A percentile compares a stretch with the other conserved stretches of the same genome.
Evolutionary conservation across 1,284 basidiomycete genomes (phyloP).

Genomic region (Apiotrichum domesticum): DNA sequence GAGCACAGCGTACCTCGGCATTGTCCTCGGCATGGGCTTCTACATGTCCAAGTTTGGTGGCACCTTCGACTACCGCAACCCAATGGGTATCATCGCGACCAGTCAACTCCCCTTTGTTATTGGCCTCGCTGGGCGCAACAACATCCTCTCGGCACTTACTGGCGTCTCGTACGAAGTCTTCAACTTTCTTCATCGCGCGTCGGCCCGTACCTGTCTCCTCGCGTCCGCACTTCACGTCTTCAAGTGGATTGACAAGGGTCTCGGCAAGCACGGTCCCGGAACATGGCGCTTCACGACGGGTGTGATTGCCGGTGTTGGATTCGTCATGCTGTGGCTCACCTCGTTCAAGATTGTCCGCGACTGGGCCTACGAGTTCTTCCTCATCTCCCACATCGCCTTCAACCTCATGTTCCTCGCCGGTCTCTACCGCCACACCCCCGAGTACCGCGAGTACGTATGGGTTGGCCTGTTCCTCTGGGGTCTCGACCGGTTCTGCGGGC

Average conservation of each 20-base stretch:
- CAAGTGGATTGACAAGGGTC: slow-evolving; percentile 14
- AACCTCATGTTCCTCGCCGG: slow-evolving; percentile 18
- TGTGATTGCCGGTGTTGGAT: slow-evolving; percentile 23
- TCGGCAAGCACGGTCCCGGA: not conserved
- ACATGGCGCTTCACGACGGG: not conserved
- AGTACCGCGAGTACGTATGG: slow-evolving; percentile 3
- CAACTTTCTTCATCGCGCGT: slow-evolving; percentile 39
- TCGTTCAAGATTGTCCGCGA: slow-evolving; percentile 48
- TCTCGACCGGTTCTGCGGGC: slow-evolving; percentile 57
- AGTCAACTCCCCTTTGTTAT: slow-evolving; percentile 57
- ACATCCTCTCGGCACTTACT: slow-evolving; percentile 57
- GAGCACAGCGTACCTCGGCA: slow-evolving; percentile 12
- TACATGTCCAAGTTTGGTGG: slow-evolving; percentile 9
- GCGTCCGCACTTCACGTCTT: slow-evolving; percentile 32
- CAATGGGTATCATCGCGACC: not conserved
- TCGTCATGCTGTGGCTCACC: slow-evolving; percentile 48
- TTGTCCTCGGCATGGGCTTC: slow-evolving; percentile 12
- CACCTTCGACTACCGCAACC: slow-evolving; percentile 8
- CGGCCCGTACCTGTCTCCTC: slow-evolving; percentile 27
- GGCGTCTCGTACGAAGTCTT: slow-evolving; percentile 58
- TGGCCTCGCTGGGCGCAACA: slow-evolving; percentile 61
- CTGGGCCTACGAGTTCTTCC: slow-evolving; percentile 52
- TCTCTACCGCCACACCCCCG: slow-evolving; percentile 15
- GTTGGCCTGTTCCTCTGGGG: slow-evolving; percentile 53
- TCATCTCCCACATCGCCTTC: slow-evolving; percentile 49